Evolutionary conservation across 768 basidiomycete species (phyloP).

Genomic region (Podaxis sp.): DNA sequence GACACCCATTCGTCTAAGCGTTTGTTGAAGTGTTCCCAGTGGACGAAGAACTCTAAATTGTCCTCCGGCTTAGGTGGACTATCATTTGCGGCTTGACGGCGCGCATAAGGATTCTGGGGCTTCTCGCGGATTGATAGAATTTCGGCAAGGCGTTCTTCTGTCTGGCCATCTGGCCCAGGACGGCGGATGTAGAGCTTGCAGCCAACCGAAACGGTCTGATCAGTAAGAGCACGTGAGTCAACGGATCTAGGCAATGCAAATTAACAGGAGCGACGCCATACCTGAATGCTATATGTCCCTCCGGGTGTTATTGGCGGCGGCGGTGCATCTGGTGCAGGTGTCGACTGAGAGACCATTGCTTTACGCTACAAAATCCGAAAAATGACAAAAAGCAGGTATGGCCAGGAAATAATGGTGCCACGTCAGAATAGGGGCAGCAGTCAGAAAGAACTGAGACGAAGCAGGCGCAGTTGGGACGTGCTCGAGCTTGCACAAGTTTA

Average conservation of each 20-base stretch:
- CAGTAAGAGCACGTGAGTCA: constrained; percentile 30
- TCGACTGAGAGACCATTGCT: constrained; percentile 39
- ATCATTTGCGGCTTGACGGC: constrained; percentile 47
- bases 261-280: constrained; percentile 34
- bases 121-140: constrained; percentile 93
- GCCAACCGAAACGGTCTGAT: constrained; percentile 79
- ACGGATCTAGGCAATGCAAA: constrained; percentile 22
- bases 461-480: no score
- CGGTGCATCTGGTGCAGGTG: constrained; percentile 39
- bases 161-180: constrained; percentile 67
- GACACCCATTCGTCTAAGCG: constrained; percentile 97
- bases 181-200: constrained; percentile 95
- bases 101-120: constrained; percentile 61
- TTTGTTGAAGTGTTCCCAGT: constrained; percentile 99
- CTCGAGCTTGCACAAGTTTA: background rate
- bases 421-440: constrained; percentile 9
- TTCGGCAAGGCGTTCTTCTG: constrained; percentile 93
- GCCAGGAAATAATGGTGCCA: constrained; percentile 3
- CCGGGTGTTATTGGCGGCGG: constrained; percentile 72
- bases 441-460: background rate
- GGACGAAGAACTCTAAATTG: constrained; percentile 93
- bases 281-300: constrained; percentile 77
- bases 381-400: constrained; percentile 13
- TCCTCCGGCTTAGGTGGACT: constrained; percentile 58
- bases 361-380: constrained; percentile 13